A percentile compares a stretch with the other conserved stretches of the same genome.
These are phyloP conservation scores for Trametes elegans DNA, from an alignment of 768 basidiomycete species.

Conservation along the genomic window DNA sequence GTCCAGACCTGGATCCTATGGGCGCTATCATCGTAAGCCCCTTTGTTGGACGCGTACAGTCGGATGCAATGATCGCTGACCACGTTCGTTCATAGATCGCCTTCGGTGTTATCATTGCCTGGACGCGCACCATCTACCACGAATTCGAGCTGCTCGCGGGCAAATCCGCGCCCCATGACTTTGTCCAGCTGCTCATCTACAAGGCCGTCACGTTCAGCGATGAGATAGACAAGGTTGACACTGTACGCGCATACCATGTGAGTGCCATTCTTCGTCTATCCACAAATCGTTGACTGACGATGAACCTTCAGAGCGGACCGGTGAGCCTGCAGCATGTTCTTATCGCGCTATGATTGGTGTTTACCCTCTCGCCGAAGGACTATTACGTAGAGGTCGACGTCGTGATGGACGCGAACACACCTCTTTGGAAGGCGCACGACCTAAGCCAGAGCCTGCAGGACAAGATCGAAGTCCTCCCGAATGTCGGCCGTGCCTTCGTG, in stretches of 20 bases:
- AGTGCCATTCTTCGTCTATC: conserved; percentile 28
- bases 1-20: conserved; percentile 68
- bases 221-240: conserved; percentile 85
- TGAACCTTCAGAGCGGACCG: conserved; percentile 65
- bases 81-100: conserved; percentile 55
- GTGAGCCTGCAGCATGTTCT: conserved; percentile 36
- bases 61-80: neutral
- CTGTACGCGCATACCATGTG: conserved; percentile 90
- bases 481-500: conserved; percentile 91
- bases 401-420: conserved; percentile 87
- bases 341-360: neutral
- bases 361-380: conserved; percentile 37
- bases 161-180: conserved; percentile 88
- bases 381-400: conserved; percentile 96
- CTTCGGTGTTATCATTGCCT: conserved; percentile 73
- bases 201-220: conserved; percentile 88
- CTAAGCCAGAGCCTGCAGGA: conserved; percentile 82
- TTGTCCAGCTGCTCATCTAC: conserved; percentile 88
- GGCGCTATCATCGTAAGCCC: conserved; percentile 69
- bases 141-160: conserved; percentile 90
- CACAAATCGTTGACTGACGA: neutral
- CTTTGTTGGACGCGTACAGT: neutral
- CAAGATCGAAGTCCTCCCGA: conserved; percentile 84
- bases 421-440: conserved; percentile 87
- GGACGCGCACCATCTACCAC: conserved; percentile 70